Conservation (phyloP, 177 flowering plant species). For the Vitis hybrid region DNA sequence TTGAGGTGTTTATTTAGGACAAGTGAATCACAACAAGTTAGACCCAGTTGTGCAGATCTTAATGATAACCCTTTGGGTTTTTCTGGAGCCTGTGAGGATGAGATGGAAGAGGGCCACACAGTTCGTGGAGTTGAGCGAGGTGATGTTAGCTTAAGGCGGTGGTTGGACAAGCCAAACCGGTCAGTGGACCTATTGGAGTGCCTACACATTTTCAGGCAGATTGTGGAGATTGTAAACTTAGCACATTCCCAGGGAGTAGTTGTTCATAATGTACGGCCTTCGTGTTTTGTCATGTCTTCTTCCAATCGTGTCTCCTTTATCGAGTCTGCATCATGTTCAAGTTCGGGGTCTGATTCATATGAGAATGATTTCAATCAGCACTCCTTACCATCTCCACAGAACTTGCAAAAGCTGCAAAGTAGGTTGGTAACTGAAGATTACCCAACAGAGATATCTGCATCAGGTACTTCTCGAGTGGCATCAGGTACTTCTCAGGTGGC, state of each 20-base stretch:
- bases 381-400: slow-evolving; percentile 27
- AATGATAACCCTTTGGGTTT: slow-evolving; percentile 39
- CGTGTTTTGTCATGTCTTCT: slow-evolving; percentile 93
- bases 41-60: slow-evolving; percentile 22
- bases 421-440: slow-evolving; percentile 29
- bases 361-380: slow-evolving; percentile 50
- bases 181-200: slow-evolving; percentile 72
- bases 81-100: slow-evolving; percentile 50
- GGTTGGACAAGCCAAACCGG: slow-evolving; percentile 84
- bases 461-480: slow-evolving; percentile 26
- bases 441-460: slow-evolving; percentile 11
- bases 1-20: slow-evolving; percentile 16
- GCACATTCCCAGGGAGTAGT: slow-evolving; percentile 89
- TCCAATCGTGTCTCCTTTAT: slow-evolving; percentile 86
- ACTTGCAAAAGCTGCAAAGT: slow-evolving; percentile 21
- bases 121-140: slow-evolving; percentile 38
- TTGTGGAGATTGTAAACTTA: slow-evolving; percentile 71
- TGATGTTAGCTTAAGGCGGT: slow-evolving; percentile 86
- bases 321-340: slow-evolving; percentile 93
- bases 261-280: slow-evolving; percentile 89
- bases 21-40: slow-evolving; percentile 28
- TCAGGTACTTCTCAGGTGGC: slow-evolving; percentile 26
- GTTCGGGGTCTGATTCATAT: slow-evolving; percentile 76
- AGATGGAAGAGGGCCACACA: slow-evolving; percentile 24
- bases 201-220: slow-evolving; percentile 85